Evolutionary conservation across 2,329 filamentous ascomycete genomes (phyloP).

Genomic region (Fusarium chuoi): DNA sequence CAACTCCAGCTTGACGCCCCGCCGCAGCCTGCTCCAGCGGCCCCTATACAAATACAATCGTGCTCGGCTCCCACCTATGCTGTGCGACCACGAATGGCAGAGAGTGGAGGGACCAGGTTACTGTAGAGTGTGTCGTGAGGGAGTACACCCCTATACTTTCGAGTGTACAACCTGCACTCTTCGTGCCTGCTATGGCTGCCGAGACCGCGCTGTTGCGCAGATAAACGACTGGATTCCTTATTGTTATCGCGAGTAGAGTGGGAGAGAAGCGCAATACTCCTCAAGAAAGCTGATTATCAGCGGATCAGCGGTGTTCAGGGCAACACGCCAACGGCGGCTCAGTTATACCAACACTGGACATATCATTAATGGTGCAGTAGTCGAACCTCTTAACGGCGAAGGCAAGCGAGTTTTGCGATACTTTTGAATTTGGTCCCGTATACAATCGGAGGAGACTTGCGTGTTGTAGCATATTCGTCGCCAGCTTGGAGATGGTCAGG

Average conservation of each 20-base stretch:
- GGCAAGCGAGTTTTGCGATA: background rate
- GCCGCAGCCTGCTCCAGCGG: background rate
- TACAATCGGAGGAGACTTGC: background rate
- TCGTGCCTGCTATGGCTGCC: background rate
- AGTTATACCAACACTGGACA: background rate
- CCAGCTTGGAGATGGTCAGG: background rate
- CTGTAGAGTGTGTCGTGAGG: background rate
- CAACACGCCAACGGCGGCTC: background rate
- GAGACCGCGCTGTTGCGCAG: background rate
- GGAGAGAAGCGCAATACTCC: no score
- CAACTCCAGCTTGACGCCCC: background rate
- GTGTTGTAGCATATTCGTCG: accelerated
- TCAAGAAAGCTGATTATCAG: background rate
- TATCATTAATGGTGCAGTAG: background rate
- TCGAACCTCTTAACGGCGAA: background rate
- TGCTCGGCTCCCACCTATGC: background rate
- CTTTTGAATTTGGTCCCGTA: background rate
- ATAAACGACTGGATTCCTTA: background rate
- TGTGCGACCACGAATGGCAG: background rate
- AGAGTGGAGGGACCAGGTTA: background rate
- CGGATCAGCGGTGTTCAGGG: background rate
- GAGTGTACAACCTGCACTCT: background rate
- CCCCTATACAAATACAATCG: accelerated
- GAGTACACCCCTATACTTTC: background rate
- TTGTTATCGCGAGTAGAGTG: background rate